A percentile compares a stretch with the other conserved stretches of the same genome.
These are phyloP conservation scores for Globisporangium solare DNA, from an alignment of 352 stramenopile species.

Conservation along the genomic window DNA sequence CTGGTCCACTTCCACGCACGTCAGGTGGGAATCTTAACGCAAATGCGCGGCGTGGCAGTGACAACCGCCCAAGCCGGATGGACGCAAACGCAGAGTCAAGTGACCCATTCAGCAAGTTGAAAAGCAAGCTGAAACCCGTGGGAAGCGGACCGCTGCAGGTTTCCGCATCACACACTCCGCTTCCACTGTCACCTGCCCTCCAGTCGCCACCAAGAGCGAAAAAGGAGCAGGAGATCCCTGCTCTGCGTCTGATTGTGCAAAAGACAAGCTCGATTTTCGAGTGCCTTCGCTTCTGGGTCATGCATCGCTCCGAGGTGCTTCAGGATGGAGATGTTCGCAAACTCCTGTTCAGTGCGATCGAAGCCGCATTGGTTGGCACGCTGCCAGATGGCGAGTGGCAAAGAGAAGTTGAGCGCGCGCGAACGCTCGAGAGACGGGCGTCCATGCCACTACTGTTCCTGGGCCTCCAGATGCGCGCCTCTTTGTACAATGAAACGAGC, in stretches of 20 bases:
- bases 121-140: slow-evolving; percentile 53
- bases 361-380: slow-evolving; percentile 78
- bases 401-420: slow-evolving; percentile 64
- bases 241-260: slow-evolving; percentile 69
- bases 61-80: slow-evolving; percentile 42
- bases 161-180: background rate
- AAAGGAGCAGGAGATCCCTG: slow-evolving; percentile 56
- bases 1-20: slow-evolving; percentile 10
- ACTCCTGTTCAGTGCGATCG: slow-evolving; percentile 80
- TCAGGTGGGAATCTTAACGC: slow-evolving; percentile 12
- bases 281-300: slow-evolving; percentile 82
- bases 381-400: slow-evolving; percentile 81
- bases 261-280: slow-evolving; percentile 86
- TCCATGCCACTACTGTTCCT: slow-evolving; percentile 84
- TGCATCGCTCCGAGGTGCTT: slow-evolving; percentile 66
- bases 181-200: slow-evolving; percentile 23
- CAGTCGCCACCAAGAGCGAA: slow-evolving; percentile 35
- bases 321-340: slow-evolving; percentile 81
- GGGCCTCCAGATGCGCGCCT: slow-evolving; percentile 80
- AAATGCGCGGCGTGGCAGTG: slow-evolving; percentile 34
- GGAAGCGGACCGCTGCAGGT: slow-evolving; percentile 7
- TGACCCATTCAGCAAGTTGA: slow-evolving; percentile 67
- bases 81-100: slow-evolving; percentile 32
- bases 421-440: slow-evolving; percentile 55
- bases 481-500: slow-evolving; percentile 64